These are phyloP conservation scores for Allantophomopsis cytisporea DNA, from an alignment of 2,329 filamentous ascomycete species.

Conservation along the genomic window DNA sequence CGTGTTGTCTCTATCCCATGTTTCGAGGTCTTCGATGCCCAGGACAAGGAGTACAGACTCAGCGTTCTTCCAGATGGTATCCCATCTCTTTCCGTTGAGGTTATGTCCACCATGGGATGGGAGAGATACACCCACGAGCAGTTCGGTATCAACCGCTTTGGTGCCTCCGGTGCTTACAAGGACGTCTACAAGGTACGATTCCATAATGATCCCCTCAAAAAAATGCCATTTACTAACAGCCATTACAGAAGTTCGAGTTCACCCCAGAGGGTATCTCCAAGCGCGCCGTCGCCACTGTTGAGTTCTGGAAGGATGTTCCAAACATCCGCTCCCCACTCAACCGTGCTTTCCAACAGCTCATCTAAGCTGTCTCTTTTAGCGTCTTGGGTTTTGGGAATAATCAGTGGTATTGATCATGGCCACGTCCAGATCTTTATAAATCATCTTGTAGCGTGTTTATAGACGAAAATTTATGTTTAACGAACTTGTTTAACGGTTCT, in stretches of 20 bases:
- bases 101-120: constrained; percentile 96
- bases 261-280: constrained; percentile 93
- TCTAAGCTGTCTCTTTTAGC: constrained; percentile 38
- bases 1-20: constrained; percentile 94
- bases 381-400: neutral
- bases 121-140: constrained; percentile 99
- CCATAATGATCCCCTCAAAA: neutral
- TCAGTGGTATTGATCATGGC: no score
- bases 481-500: no score
- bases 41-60: constrained; percentile 90
- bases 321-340: constrained; percentile 92
- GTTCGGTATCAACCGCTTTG: constrained; percentile 98
- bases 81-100: constrained; percentile 85
- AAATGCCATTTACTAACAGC: constrained; percentile 20
- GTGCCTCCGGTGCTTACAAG: constrained; percentile 94
- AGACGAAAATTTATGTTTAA: no score
- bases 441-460: no score
- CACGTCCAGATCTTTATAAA: no score
- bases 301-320: constrained; percentile 92
- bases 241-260: constrained; percentile 88
- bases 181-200: constrained; percentile 78
- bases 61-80: constrained; percentile 88
- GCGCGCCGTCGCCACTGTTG: constrained; percentile 79
- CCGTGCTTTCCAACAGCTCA: constrained; percentile 93
- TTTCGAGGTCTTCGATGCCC: constrained; percentile 91